Conservation (phyloP, 2,329 filamentous ascomycete genomes). For the Sporothrix dimorphospora region DNA sequence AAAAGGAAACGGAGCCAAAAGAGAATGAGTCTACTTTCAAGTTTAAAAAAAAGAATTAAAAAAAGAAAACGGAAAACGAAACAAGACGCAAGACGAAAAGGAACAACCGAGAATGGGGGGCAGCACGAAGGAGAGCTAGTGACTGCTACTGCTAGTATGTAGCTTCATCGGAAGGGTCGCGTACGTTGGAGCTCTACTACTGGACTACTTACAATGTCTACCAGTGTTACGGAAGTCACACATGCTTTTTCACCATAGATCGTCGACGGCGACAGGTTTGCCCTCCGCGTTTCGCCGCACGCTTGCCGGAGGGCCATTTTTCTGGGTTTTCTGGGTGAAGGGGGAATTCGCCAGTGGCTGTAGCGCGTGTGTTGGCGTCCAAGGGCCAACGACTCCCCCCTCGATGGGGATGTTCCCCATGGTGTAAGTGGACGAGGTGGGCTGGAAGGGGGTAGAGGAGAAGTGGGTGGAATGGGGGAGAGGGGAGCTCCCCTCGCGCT, state of each 20-base stretch:
- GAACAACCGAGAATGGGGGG: constrained; percentile 24
- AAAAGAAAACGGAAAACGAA: constrained; percentile 17
- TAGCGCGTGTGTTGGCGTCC: not conserved
- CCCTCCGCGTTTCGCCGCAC: constrained; percentile 30
- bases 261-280: not conserved
- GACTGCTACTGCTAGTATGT: not conserved
- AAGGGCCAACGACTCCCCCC: not conserved
- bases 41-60: not conserved
- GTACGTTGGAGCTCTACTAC: constrained; percentile 10
- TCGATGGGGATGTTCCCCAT: constrained; percentile 6
- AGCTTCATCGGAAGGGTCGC: constrained; percentile 2
- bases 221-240: not conserved
- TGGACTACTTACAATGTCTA: too few species aligned
- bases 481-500: not conserved
- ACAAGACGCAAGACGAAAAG: not conserved
- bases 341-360: not conserved
- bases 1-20: constrained; percentile 3
- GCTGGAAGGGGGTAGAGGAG: not conserved
- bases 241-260: not conserved
- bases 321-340: constrained; percentile 4
- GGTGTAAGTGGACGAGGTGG: constrained; percentile 21
- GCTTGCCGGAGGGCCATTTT: constrained; percentile 5
- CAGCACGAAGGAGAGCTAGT: constrained; percentile 13
- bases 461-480: not conserved
- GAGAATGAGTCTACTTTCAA: not conserved